Evolutionary conservation across 371 early-diverging fungal species (phyloP).

Genomic region (Synchytrium microbalum): DNA sequence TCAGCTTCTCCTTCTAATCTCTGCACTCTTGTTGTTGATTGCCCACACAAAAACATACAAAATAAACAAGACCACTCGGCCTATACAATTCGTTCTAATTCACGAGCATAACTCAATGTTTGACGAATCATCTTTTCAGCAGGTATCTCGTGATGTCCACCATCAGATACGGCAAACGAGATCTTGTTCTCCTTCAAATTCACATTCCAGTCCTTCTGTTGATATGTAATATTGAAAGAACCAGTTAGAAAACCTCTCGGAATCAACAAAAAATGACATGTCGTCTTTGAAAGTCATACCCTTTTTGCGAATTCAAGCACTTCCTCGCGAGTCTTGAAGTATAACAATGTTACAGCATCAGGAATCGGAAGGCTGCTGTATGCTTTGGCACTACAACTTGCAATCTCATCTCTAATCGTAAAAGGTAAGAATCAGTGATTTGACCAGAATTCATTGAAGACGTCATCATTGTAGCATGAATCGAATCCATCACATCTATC

Average conservation of each 20-base stretch:
- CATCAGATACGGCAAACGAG: slow-evolving; percentile 60
- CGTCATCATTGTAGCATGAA: no score
- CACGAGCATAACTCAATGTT: slow-evolving; percentile 80
- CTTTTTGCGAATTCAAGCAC: slow-evolving; percentile 68
- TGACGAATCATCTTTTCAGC: slow-evolving; percentile 74
- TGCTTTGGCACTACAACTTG: slow-evolving; percentile 87
- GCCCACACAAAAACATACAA: no score
- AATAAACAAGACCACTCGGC: no score
- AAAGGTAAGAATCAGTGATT: no score
- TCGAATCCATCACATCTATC: no score
- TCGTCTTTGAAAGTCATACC: slow-evolving; percentile 29
- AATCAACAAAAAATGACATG: neutral
- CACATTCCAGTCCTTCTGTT: slow-evolving; percentile 75
- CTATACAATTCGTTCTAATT: slow-evolving; percentile 94
- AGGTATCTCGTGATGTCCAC: slow-evolving; percentile 55
- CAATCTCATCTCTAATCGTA: slow-evolving; percentile 75
- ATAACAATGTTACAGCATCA: slow-evolving; percentile 83
- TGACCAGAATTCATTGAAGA: no score
- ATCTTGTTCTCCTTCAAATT: slow-evolving; percentile 70
- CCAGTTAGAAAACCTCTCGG: neutral
- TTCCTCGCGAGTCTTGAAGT: slow-evolving; percentile 70
- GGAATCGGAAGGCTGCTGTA: slow-evolving; percentile 75
- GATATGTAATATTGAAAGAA: neutral
- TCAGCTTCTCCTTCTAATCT: no score
- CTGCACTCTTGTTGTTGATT: no score